phyloP scores from a whole-genome alignment of 495 filamentous ascomycete genomes.

The Acidiella bohemica region DNA sequence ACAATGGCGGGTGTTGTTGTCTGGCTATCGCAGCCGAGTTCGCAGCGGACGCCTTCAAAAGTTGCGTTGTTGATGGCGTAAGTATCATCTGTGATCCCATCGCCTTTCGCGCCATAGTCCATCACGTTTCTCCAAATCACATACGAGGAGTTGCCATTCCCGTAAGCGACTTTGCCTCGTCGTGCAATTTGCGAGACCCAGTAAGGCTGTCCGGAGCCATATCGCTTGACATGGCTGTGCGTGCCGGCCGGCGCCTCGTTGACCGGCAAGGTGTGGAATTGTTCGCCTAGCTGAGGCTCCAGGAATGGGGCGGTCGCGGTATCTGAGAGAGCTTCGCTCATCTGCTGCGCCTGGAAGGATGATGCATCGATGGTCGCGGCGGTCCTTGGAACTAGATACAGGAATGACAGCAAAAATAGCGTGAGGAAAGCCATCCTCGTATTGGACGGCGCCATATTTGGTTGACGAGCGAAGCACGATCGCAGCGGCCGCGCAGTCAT shows the following conservation, averaged over 20 bases:
- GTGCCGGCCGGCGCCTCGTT: conserved; percentile 5
- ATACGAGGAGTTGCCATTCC: conserved; percentile 35
- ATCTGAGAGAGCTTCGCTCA: too few relatives aligned
- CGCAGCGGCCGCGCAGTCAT: too few relatives aligned
- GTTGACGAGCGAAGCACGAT: too few relatives aligned
- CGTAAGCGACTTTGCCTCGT: conserved; percentile 23
- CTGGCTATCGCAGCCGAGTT: conserved; percentile 62
- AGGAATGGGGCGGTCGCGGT: too few relatives aligned
- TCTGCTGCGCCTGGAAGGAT: too few relatives aligned
- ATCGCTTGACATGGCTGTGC: conserved; percentile 10
- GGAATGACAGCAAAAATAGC: too few relatives aligned
- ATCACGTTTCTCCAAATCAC: conserved; percentile 78
- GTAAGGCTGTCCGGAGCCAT: conserved; percentile 10
- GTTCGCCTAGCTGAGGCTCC: conserved; percentile 1
- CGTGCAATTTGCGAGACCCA: conserved; percentile 18
- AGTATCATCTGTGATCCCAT: conserved; percentile 74
- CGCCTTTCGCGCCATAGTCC: conserved; percentile 44
- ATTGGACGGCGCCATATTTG: too few relatives aligned
- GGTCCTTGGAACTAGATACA: too few relatives aligned
- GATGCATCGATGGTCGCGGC: too few relatives aligned
- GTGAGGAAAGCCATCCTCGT: too few relatives aligned
- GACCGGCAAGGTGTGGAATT: neutral
- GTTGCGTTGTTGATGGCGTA: conserved; percentile 82
- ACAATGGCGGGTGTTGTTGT: conserved; percentile 44
- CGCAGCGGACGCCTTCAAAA: conserved; percentile 61